Conservation (phyloP, 306 rosid species). For the Castanopsis chinensis region DNA sequence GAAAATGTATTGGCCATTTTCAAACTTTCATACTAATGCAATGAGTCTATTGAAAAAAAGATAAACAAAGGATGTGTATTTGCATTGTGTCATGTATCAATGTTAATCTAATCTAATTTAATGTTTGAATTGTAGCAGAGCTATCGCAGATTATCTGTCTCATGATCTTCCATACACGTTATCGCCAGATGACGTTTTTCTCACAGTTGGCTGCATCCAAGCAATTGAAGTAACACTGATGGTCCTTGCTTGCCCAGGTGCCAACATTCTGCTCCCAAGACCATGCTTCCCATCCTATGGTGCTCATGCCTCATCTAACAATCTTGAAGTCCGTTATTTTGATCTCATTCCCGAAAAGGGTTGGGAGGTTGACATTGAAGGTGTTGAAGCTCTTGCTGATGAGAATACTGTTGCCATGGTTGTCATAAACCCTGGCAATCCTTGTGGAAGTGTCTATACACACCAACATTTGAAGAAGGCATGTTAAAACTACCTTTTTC, state of each 20-base stretch:
- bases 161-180: slow-evolving; percentile 24
- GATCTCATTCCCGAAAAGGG: slow-evolving; percentile 25
- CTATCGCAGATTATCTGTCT: slow-evolving; percentile 38
- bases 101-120: not conserved
- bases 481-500: not conserved
- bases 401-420: slow-evolving; percentile 34
- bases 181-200: slow-evolving; percentile 21
- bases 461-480: slow-evolving; percentile 34
- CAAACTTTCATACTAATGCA: no score
- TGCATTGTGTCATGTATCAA: no score
- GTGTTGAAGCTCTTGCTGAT: slow-evolving; percentile 27
- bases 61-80: no score
- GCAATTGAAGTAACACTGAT: slow-evolving; percentile 20
- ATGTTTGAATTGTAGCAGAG: slow-evolving; percentile 22
- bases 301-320: not conserved
- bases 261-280: slow-evolving; percentile 34
- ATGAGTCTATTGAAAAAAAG: no score
- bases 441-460: slow-evolving; percentile 35
- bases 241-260: slow-evolving; percentile 24
- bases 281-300: slow-evolving; percentile 28
- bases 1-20: no score
- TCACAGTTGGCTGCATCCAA: slow-evolving; percentile 33
- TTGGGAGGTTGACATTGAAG: slow-evolving; percentile 36
- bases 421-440: slow-evolving; percentile 38
- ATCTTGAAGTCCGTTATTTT: slow-evolving; percentile 28